Base-by-base conservation (phyloP, 306 rosid genomes). In the Sechiopsis laciniata region DNA sequence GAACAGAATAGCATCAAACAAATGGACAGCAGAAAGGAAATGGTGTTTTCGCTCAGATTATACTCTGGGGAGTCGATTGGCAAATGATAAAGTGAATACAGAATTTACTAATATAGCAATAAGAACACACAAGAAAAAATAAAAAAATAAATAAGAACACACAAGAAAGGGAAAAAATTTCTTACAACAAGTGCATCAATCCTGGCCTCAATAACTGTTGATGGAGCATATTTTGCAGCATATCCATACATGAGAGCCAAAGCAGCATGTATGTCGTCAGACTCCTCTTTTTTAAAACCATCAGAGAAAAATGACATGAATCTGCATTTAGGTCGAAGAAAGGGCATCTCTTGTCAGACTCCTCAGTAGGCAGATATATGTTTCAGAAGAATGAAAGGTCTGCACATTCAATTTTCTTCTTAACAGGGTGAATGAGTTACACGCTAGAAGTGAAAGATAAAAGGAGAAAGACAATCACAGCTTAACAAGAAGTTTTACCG, bases 201-300 rank as follows among this genome's bases (percentile, higher is more conserved):
- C 84, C 98, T 82, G 77, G 97, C 98, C 85, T 93, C 98, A 75
- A 93, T 93, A 72, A 93, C 97, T n/a, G 98, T 82, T 71, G 98
- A 85, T 26, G 96, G 98, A 72, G 98, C 98, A 84, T 93, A 93
- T 79, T 93, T 93, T 26, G 98, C 98, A 72, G 98, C 98, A 82
- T 93, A 93, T 74, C 98, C 98, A 80, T 93, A 93, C 98, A 93
- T 93, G 55, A 93, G 81, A 29, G 98, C 98, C 83, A 93, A 85
- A 80, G 96, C 98, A 85, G 98, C 98, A 84, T 93, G 96, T 77
- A 88, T 87, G 77, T 93, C 98, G 77, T 93, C 98, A 56, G 96
- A 88, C 64, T 88, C 98, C 74, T 88, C 98, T 10, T 89, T 76
- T 84, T 78, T 88, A 81, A 79, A 87, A 85, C 84, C 86, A 73